A percentile compares a stretch with the other conserved stretches of the same genome.
Conservation (phyloP, 768 basidiomycete species). For the Boletus rex-veris region DNA sequence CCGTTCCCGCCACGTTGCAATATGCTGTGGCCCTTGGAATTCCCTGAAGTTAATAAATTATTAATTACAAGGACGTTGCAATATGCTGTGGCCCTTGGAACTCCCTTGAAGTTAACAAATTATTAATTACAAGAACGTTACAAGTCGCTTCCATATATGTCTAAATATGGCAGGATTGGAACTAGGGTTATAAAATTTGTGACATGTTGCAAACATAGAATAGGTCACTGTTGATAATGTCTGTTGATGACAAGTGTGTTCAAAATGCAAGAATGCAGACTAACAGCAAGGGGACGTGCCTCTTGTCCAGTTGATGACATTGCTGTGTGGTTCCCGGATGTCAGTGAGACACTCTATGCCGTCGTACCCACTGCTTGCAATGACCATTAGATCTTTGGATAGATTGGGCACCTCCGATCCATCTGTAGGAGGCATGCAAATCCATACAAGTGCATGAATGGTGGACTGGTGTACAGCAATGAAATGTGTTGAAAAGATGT, state of each 20-base stretch:
- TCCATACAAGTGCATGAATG: conserved; percentile 73
- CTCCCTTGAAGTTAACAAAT: no score
- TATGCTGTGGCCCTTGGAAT: no score
- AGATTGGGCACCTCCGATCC: conserved; percentile 43
- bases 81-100: no score
- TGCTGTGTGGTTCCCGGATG: conserved; percentile 63
- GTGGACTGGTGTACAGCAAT: conserved; percentile 75
- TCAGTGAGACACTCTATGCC: conserved; percentile 76
- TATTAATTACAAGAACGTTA: no score
- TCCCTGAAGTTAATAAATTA: no score
- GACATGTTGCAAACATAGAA: conserved; percentile 62
- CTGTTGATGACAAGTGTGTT: conserved; percentile 33
- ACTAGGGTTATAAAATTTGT: no score
- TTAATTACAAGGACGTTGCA: no score
- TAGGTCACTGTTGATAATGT: conserved; percentile 66
- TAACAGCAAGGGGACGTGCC: conserved; percentile 39
- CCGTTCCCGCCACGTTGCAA: no score
- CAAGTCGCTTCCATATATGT: no score
- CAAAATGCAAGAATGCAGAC: not conserved
- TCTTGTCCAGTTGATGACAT: conserved; percentile 73
- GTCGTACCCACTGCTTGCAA: conserved; percentile 79
- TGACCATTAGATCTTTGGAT: conserved; percentile 62
- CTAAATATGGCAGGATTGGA: no score
- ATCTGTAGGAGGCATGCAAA: conserved; percentile 58
- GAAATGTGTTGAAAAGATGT: conserved; percentile 67